Conservation (phyloP, 2,329 filamentous ascomycete species). For the Myriosclerotinia duriaeana region DNA sequence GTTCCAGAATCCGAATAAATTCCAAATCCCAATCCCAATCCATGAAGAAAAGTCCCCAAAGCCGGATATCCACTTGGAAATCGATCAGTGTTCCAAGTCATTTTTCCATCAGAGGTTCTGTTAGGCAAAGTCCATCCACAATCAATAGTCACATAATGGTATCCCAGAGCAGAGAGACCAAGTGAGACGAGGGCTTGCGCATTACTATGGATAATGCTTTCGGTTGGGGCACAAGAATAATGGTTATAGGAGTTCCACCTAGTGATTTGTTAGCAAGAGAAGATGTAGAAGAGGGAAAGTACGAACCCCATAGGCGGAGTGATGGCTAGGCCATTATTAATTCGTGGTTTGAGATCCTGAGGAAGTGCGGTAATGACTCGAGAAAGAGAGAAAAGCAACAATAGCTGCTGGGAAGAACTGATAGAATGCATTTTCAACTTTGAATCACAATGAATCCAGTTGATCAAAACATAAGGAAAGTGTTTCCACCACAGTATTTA, state of each 20-base stretch:
- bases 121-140: constrained; percentile 50
- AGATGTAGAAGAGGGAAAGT: neutral
- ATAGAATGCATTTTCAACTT: constrained; percentile 4
- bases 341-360: constrained; percentile 18
- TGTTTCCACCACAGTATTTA: neutral
- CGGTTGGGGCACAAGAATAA: constrained; percentile 49
- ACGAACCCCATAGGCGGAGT: constrained; percentile 36
- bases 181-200: constrained; percentile 49
- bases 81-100: constrained; percentile 45
- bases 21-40: constrained; percentile 45
- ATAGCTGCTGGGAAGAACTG: neutral
- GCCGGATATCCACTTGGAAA: constrained; percentile 48
- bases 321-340: constrained; percentile 33
- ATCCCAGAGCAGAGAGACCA: constrained; percentile 47
- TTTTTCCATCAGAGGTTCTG: constrained; percentile 40
- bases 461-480: neutral
- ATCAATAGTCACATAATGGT: constrained; percentile 51
- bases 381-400: constrained; percentile 6
- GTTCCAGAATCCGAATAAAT: constrained; percentile 45
- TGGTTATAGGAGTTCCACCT: constrained; percentile 53
- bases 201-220: constrained; percentile 48
- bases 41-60: constrained; percentile 46
- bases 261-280: constrained; percentile 1
- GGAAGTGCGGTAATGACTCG: constrained; percentile 1
- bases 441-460: neutral